Evolutionary conservation across 805 yeast species (phyloP).

Genomic region (Citeromyces nyonsensis): DNA sequence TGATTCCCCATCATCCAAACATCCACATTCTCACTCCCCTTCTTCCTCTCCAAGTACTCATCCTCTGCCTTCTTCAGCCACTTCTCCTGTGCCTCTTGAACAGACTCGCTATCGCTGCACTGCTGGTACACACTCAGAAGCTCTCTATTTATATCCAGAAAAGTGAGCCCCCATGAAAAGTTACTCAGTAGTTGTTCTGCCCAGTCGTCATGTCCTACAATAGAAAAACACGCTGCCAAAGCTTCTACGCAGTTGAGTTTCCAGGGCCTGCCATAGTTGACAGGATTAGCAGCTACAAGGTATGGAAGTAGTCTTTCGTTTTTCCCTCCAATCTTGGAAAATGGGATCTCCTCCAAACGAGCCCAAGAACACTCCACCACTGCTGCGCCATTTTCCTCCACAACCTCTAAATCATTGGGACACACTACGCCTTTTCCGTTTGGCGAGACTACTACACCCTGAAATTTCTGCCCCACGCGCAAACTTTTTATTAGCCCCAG

Average conservation of each 20-base stretch:
- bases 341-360: slow-evolving; percentile 91
- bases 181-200: slow-evolving; percentile 62
- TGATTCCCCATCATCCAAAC: slow-evolving; percentile 72
- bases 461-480: slow-evolving; percentile 86
- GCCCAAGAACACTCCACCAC: slow-evolving; percentile 99
- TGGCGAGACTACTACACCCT: slow-evolving; percentile 85
- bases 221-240: slow-evolving; percentile 90
- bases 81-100: slow-evolving; percentile 52
- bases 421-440: slow-evolving; percentile 84
- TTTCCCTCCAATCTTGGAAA: slow-evolving; percentile 79
- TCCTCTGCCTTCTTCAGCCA: slow-evolving; percentile 59
- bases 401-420: slow-evolving; percentile 69
- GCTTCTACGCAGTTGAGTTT: slow-evolving; percentile 93
- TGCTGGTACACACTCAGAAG: slow-evolving; percentile 56
- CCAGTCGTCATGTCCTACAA: slow-evolving; percentile 85
- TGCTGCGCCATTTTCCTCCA: slow-evolving; percentile 78
- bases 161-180: slow-evolving; percentile 90
- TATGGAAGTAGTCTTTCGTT: slow-evolving; percentile 83
- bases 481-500: slow-evolving; percentile 68
- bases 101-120: slow-evolving; percentile 72
- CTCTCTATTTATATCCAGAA: slow-evolving; percentile 70
- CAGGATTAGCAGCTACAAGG: slow-evolving; percentile 91
- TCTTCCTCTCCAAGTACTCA: slow-evolving; percentile 50
- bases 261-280: slow-evolving; percentile 95
- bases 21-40: slow-evolving; percentile 35